phyloP scores from a whole-genome alignment of 495 filamentous ascomycete genomes.

The Rostrohypoxylon terebratum region DNA sequence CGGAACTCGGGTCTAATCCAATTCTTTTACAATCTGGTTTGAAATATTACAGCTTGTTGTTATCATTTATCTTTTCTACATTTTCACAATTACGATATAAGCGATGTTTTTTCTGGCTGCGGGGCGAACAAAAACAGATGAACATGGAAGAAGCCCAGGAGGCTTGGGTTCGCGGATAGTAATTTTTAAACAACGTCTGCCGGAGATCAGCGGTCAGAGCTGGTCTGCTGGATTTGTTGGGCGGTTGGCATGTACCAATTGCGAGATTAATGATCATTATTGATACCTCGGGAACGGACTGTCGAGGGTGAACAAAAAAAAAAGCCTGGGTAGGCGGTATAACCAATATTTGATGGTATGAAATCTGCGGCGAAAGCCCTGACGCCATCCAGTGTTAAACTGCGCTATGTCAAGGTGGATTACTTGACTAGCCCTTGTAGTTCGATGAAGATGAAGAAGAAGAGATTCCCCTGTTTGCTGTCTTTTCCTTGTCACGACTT shows the following conservation, averaged over 20 bases:
- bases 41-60: conserved; percentile 53
- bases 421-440: conserved; percentile 40
- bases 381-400: conserved; percentile 26
- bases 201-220: conserved; percentile 46
- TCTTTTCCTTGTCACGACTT: conserved; percentile 56
- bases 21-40: conserved; percentile 38
- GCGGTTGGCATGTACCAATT: conserved; percentile 37
- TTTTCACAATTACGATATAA: conserved; percentile 49
- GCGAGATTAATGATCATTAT: conserved; percentile 43
- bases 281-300: conserved; percentile 42
- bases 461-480: conserved; percentile 49
- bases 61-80: conserved; percentile 36
- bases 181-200: conserved; percentile 54
- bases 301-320: conserved; percentile 22
- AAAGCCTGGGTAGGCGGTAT: conserved; percentile 31
- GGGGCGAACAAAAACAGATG: conserved; percentile 53
- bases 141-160: conserved; percentile 62
- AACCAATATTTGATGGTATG: conserved; percentile 25
- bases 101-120: conserved; percentile 51
- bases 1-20: conserved; percentile 42
- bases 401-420: conserved; percentile 36
- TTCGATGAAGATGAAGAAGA: conserved; percentile 45
- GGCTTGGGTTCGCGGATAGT: conserved; percentile 59
- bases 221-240: conserved; percentile 40
- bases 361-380: conserved; percentile 41